Conservation (phyloP, 176 grass and related monocot genomes). For the barley (Hordeum vulgare) region MorexV3_pseudomolecules_assembly NC_058518.1:507769617-507770116, state of each 20-base stretch:
- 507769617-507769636: constrained; percentile 43
- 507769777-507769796: constrained; percentile 2
- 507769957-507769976: background rate
- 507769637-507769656: constrained; percentile 97
- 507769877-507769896: background rate
- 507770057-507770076: too few species aligned
- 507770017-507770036: background rate
- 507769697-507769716: constrained; percentile 45
- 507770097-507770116: too few species aligned
- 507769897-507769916: background rate
- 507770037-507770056: background rate
- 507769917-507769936: constrained; percentile 1
- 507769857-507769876: background rate
- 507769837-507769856: too few species aligned
- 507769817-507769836: background rate
- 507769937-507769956: background rate
- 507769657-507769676: constrained; percentile 87
- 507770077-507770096: too few species aligned
- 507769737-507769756: constrained; percentile 2
- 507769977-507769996: background rate
- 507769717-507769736: constrained; percentile 96
- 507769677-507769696: constrained; percentile 58
- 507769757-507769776: background rate
- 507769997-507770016: background rate
- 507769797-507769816: background rate